Base-by-base conservation (phyloP, 306 rosid genomes). In the Glycine tomentella region DNA sequence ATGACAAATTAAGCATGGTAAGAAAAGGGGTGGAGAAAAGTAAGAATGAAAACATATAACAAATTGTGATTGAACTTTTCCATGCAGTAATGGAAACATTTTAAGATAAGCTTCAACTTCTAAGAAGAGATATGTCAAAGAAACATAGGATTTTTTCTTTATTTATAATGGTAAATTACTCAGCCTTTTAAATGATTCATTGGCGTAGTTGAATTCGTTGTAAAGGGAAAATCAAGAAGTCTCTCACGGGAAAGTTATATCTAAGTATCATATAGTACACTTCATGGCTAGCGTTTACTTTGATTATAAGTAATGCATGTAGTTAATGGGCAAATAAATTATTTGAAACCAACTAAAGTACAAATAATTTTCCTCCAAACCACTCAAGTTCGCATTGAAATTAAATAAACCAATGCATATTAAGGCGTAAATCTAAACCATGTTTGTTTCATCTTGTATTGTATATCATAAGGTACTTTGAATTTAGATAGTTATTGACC, bases 251-350 rank as follows among this genome's bases (percentile, higher is more conserved):
- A 67, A 79, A 66, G 83, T 79, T 68, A 12, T 46, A 62, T 83
- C 68, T 63, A 83, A 51, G 72, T 17, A 66, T 79, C 74, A 73
- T 48, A 73, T 66, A 55, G 80, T 57, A 64, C 80, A 52, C 83
- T 55, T 64, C 40, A 40, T 77, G 46, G 69, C 11, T 42, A 34
- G 25, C 13, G 62, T 74, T 84, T 67, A 38, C 87, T 84, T n/a
- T n/a, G n/a, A n/a, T n/a, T n/a, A n/a, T n/a, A n/a, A n/a, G n/a
- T 25, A 67, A 79, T 49, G 77, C 44, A 57, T 57, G 77, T n/a
- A 49, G 16, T 72, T 45, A 16, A 83, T 66, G 75, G 31, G 46
- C 51, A 79, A 65, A 63, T 36, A 17, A 52, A 63, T 45, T 53
- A 78, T 62, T 83, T 61, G 46, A 16, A 62, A 10, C 73, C 72